A percentile compares a stretch with the other conserved stretches of the same genome.
Evolutionary conservation across 116 monocot species (phyloP).

Genomic region (Trichopus zeylanicus): DNA sequence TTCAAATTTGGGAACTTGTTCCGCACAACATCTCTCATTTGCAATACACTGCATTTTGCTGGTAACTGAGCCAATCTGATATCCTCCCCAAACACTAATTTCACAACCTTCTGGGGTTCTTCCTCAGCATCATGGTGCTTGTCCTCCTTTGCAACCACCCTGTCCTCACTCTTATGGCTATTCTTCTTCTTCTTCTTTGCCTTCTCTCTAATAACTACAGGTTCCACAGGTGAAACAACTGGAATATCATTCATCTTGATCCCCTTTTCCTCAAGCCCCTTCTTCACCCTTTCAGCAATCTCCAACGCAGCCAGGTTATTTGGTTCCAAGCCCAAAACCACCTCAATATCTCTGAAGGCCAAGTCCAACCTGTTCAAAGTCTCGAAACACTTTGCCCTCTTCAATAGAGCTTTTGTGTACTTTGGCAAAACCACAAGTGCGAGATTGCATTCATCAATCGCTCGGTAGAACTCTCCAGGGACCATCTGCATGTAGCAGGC

Average conservation of each 20-base stretch:
- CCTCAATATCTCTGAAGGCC: constrained; percentile 44
- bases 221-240: constrained; percentile 18
- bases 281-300: constrained; percentile 48
- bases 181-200: constrained; percentile 27
- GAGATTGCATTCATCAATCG: constrained; percentile 76
- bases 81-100: constrained; percentile 80
- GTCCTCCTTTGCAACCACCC: constrained; percentile 20
- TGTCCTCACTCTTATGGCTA: constrained; percentile 27
- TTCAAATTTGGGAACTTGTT: constrained; percentile 60
- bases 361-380: constrained; percentile 42
- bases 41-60: constrained; percentile 38
- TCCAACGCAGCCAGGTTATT: constrained; percentile 58
- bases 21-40: constrained; percentile 58
- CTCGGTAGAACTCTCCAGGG: constrained; percentile 57
- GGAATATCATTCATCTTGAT: constrained; percentile 24
- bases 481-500: constrained; percentile 85
- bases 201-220: constrained; percentile 30
- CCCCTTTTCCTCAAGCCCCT: constrained; percentile 33
- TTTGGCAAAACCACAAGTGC: constrained; percentile 64
- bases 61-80: constrained; percentile 80
- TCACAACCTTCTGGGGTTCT: constrained; percentile 28
- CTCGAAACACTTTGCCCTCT: constrained; percentile 62
- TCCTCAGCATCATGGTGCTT: constrained; percentile 13
- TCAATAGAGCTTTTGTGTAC: constrained; percentile 58
- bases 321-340: constrained; percentile 38